Base-by-base conservation (phyloP, 2,329 filamentous ascomycete genomes). In the Fusarium sp. region DNA sequence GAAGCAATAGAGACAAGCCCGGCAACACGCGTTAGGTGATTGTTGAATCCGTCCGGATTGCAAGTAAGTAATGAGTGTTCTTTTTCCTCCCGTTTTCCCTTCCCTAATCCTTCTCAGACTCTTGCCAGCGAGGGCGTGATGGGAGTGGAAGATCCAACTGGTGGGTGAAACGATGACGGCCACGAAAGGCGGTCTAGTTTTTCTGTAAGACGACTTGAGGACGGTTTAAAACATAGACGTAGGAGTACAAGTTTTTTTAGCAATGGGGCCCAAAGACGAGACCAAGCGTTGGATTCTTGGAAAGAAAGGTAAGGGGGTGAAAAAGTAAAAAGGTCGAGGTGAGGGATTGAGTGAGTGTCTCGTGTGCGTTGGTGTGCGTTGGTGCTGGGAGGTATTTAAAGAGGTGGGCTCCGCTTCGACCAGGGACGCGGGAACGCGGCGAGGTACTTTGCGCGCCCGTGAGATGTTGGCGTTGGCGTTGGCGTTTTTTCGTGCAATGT, bases 331-430 rank as follows among this genome's bases (percentile, higher is more conserved):
- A 20, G 7, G 22, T 35, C 37, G 52, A 37, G 35, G 39, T 50
- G 35, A 40, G 54, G 26, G 39, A 58, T 47, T 56, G 47, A 53
- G 51, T 46, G 10, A 26, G 37, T 53, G 51, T 62, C 62, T 66
- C 62, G 67, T 70, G 67, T 65, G 62, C n/a, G 53, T 51, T 51
- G 56, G 56, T 62, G 48, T 61, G 62, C 32, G 45, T 56, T 49
- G 67, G 59, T 61, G 60, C 51, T 32, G 63, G 67, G 67, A 70
- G 67, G 67, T 70, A 70, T 70, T 70, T 70, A 70, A 67, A 70
- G 48, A 68, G 67, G 50, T 61, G 62, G 57, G 56, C 50, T 56
- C 49, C 37, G 46, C 48, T 64, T 41, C 39, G 39, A 51, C 50
- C 41, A 51, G 45, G 60, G 48, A 68, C 66, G 66, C 66, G 66